Conservation (phyloP, 495 filamentous ascomycete genomes). For the Trichoderma virens region DNA sequence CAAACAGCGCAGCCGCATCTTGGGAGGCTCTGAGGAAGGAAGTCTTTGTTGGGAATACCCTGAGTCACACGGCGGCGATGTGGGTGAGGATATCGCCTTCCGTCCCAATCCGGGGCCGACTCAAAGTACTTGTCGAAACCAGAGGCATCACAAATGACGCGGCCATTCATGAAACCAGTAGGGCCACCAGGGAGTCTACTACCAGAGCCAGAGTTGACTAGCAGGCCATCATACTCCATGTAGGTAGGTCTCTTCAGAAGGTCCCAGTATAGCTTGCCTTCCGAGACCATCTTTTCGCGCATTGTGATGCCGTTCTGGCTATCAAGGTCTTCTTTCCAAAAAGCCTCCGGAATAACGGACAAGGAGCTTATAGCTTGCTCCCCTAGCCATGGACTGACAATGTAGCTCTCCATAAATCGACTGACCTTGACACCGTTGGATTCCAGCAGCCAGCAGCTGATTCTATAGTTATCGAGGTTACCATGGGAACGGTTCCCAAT, state of each 20-base stretch:
- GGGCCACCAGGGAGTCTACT: conserved; percentile 10
- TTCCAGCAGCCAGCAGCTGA: conserved; percentile 28
- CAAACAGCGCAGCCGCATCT: conserved; percentile 26
- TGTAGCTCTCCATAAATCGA: conserved; percentile 23
- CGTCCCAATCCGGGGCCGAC: conserved; percentile 11
- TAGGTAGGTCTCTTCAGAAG: conserved; percentile 29
- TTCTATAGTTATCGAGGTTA: conserved; percentile 14
- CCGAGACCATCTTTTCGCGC: conserved; percentile 22
- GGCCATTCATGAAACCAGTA: conserved; percentile 24
- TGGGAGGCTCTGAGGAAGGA: conserved; percentile 26
- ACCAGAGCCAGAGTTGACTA: conserved; percentile 16
- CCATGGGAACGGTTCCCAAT: background rate
- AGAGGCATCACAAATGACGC: conserved; percentile 31
- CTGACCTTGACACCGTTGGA: conserved; percentile 20
- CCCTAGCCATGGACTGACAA: conserved; percentile 24
- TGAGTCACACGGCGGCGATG: conserved; percentile 6
- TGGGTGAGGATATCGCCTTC: conserved; percentile 9
- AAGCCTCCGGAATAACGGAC: conserved; percentile 28
- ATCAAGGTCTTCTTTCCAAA: conserved; percentile 19
- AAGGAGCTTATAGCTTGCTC: conserved; percentile 27
- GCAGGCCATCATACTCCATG: conserved; percentile 28
- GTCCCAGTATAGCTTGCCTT: conserved; percentile 32
- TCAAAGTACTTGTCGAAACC: conserved; percentile 22
- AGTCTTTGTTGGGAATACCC: conserved; percentile 17
- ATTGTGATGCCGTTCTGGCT: conserved; percentile 13